A percentile compares a stretch with the other conserved stretches of the same genome.
Evolutionary conservation across 1,284 basidiomycete species (phyloP).

Genomic region (Fomitopsis betulina): DNA sequence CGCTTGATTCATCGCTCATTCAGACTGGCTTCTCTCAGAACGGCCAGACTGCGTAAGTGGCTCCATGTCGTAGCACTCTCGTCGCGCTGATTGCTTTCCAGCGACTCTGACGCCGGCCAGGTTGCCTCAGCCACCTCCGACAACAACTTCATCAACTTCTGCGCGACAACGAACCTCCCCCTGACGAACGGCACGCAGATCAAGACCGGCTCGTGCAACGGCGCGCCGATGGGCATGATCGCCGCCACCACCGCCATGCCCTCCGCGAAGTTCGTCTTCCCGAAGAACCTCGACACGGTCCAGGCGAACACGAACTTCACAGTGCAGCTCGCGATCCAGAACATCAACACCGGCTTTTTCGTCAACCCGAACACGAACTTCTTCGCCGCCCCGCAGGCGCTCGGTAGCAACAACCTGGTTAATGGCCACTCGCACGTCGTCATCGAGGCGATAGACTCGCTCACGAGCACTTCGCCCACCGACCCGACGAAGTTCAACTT

Average conservation of each 20-base stretch:
- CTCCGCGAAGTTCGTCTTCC: slow-evolving; percentile 47
- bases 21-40: slow-evolving; percentile 46
- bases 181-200: slow-evolving; percentile 60
- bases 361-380: slow-evolving; percentile 48
- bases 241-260: slow-evolving; percentile 47
- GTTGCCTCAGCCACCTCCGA: slow-evolving; percentile 55
- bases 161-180: slow-evolving; percentile 45
- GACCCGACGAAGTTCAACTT: slow-evolving; percentile 51
- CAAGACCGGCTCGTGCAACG: slow-evolving; percentile 55
- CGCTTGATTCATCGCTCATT: slow-evolving; percentile 50
- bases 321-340: slow-evolving; percentile 39
- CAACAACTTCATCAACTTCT: slow-evolving; percentile 77
- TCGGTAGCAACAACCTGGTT: slow-evolving; percentile 35
- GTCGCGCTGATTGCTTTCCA: slow-evolving; percentile 9
- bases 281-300: slow-evolving; percentile 43
- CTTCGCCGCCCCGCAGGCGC: slow-evolving; percentile 44
- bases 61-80: slow-evolving; percentile 14
- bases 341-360: slow-evolving; percentile 48
- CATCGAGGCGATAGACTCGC: slow-evolving; percentile 41
- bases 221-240: slow-evolving; percentile 49
- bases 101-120: slow-evolving; percentile 41
- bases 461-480: slow-evolving; percentile 40
- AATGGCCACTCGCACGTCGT: slow-evolving; percentile 59
- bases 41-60: slow-evolving; percentile 34
- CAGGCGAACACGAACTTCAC: slow-evolving; percentile 45